phyloP scores from a whole-genome alignment of 768 basidiomycete genomes.

The Leccinellum albellum region DNA sequence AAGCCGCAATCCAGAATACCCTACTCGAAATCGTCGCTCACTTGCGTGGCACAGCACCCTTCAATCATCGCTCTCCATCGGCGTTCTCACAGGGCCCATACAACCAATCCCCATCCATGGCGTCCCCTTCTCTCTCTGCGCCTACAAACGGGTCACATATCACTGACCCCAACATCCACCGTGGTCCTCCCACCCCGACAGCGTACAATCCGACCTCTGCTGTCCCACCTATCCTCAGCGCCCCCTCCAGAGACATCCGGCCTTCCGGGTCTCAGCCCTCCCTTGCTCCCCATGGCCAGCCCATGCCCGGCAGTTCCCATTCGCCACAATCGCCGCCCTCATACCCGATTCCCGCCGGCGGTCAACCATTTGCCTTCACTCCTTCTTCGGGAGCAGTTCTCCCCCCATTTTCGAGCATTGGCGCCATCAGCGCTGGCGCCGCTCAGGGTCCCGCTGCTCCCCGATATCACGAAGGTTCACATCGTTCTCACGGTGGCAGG shows the following conservation, averaged over 20 bases:
- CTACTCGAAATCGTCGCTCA: constrained; percentile 78
- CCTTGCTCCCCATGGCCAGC: constrained; percentile 28
- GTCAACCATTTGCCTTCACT: constrained; percentile 30
- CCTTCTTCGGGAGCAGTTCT: constrained; percentile 50
- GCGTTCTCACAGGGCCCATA: constrained; percentile 45
- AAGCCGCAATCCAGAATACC: constrained; percentile 72
- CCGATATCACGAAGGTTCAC: constrained; percentile 48
- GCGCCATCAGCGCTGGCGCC: constrained; percentile 45
- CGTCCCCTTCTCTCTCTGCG: constrained; percentile 43
- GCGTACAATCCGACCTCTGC: constrained; percentile 21
- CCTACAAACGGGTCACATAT: constrained; percentile 35
- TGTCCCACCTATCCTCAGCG: constrained; percentile 31
- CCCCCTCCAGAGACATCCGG: constrained; percentile 31
- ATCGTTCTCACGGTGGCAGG: constrained; percentile 26
- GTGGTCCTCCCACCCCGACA: constrained; percentile 30
- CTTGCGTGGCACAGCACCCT: constrained; percentile 53
- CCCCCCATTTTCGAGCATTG: constrained; percentile 70
- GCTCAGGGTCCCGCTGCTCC: constrained; percentile 52
- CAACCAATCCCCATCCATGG: constrained; percentile 65
- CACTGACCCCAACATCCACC: constrained; percentile 21
- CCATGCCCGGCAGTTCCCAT: constrained; percentile 41
- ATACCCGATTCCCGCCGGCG: constrained; percentile 38
- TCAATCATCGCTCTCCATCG: constrained; percentile 61
- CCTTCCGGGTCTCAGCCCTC: constrained; percentile 34
- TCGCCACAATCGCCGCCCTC: constrained; percentile 40